A percentile compares a stretch with the other conserved stretches of the same genome.
These are phyloP conservation scores for Colletotrichum tropicale DNA, from an alignment of 2,329 filamentous ascomycete species.

Conservation along the genomic window DNA sequence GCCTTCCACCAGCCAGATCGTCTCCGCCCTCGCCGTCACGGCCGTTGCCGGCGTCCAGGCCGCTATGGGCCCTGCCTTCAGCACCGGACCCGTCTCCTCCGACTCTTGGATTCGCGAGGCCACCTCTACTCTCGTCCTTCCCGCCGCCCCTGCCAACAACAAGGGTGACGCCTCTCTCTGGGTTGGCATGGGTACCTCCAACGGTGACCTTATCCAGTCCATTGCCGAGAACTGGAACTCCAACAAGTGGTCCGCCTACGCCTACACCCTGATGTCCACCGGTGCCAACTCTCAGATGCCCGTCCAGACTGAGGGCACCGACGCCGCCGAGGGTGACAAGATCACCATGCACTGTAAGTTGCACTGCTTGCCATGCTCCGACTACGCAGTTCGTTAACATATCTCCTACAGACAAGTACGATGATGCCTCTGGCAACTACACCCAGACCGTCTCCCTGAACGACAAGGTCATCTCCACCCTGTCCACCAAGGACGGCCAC, in stretches of 20 bases:
- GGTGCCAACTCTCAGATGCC: conserved; percentile 18
- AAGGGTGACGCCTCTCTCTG: conserved; percentile 45
- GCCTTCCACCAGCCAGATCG: conserved; percentile 10
- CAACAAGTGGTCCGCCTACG: conserved; percentile 43
- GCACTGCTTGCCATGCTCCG: fast-evolving
- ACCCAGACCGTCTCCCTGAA: conserved; percentile 17
- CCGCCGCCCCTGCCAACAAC: conserved; percentile 37
- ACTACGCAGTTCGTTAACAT: background rate
- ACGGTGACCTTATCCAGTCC: conserved; percentile 51
- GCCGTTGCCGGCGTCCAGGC: conserved; percentile 22
- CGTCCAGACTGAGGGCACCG: conserved; percentile 7
- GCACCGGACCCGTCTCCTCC: conserved; percentile 44
- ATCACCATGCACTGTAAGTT: conserved; percentile 17
- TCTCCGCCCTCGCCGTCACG: conserved; percentile 4
- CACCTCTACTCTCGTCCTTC: conserved; percentile 46
- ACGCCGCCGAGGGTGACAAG: conserved; percentile 4
- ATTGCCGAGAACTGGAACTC: conserved; percentile 41
- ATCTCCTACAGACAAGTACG: background rate
- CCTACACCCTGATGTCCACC: conserved; percentile 44
- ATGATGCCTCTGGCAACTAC: conserved; percentile 13
- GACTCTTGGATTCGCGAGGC: conserved; percentile 47
- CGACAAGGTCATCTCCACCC: conserved; percentile 37
- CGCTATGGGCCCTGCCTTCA: conserved; percentile 42
- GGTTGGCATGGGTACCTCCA: conserved; percentile 53
- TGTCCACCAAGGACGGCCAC: conserved; percentile 47